Base-by-base conservation (phyloP, 2,329 filamentous ascomycete species). In the Fusarium sp. region DNA sequence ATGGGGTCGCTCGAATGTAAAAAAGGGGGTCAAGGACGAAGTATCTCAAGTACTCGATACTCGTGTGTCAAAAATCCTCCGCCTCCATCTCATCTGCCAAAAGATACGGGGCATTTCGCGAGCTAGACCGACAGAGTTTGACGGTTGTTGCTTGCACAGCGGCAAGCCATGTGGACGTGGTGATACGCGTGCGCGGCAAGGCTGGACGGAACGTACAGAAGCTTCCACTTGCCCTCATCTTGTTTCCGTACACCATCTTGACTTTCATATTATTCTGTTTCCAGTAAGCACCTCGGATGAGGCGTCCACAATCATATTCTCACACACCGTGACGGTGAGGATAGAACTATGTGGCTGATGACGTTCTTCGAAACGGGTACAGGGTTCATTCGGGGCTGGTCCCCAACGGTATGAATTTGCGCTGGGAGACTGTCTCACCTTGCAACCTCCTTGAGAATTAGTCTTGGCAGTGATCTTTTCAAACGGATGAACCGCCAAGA, bases 21-120 rank as follows among this genome's bases (percentile, higher is more conserved):
- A 59, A 64, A 73, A 55, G 51, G 54, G 71, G 71, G 59, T 48
- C 35, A 22, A 55, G 22, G 17, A 33, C 24, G 22, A 69, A 69
- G 69, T 72, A 69, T 55, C 69, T 60, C 67, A 74, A 69, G 71
- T 74, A 74, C 54, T 61, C 57, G 58, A 60, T 74, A 74, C 71
- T 57, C 61, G 57, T 22, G 66, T 47, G 44, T 51, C 42, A 65
- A 58, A 63, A 51, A 55, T 24, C 51, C 47, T 60, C 47, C 22
- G 36, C 26, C 24, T 35, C 41, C 36, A 49, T 45, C 45, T 36
- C 33, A 49, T 33, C 45, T 54, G 14, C 24, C 44, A 41, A 45
- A 24, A 28, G 36, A 48, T 35, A 54, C 24, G 59, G 48, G 56
- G 28, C 44, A 47, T 31, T 35, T 64, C 22, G 7, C 24, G 35